Percentiles rank a stretch among this genome's conserved stretches.
phyloP scores from a whole-genome alignment of 495 filamentous ascomycete species.

The Penicillium psychrofluorescens region DNA sequence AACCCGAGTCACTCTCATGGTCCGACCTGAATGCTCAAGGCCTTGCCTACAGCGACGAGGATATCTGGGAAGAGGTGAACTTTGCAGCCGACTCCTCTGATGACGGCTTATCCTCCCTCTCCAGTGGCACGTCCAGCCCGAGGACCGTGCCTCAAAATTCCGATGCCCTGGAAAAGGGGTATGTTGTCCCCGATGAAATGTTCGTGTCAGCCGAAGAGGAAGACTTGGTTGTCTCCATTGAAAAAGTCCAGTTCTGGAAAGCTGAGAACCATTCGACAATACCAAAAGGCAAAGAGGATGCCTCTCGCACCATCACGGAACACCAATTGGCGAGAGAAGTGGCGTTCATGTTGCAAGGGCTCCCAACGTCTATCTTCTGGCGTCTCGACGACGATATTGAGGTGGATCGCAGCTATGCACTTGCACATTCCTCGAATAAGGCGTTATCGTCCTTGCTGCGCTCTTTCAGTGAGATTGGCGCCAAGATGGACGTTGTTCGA shows the following conservation, averaged over 20 bases:
- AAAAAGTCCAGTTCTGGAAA: constrained; percentile 61
- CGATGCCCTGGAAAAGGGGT: constrained; percentile 21
- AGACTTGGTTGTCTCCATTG: constrained; percentile 40
- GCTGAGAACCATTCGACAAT: constrained; percentile 22
- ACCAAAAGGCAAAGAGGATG: constrained; percentile 19
- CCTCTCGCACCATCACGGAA: constrained; percentile 55
- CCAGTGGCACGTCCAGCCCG: constrained; percentile 21
- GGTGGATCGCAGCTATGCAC: constrained; percentile 27
- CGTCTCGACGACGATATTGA: constrained; percentile 31
- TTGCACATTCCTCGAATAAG: constrained; percentile 30
- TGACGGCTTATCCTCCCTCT: constrained; percentile 31
- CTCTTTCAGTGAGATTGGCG: constrained; percentile 36
- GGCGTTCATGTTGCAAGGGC: constrained; percentile 75
- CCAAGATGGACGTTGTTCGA: constrained; percentile 40
- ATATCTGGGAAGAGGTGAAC: constrained; percentile 73
- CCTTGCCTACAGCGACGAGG: constrained; percentile 57
- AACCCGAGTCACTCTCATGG: constrained; percentile 56
- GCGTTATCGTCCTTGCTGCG: constrained; percentile 34
- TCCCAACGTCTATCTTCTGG: constrained; percentile 66
- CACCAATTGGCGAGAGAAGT: constrained; percentile 69
- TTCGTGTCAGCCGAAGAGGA: constrained; percentile 27
- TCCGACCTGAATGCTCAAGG: constrained; percentile 67
- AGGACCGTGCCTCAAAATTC: constrained; percentile 14
- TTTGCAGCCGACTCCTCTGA: constrained; percentile 62
- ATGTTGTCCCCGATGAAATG: constrained; percentile 30